phyloP scores from a whole-genome alignment of 345 rosid genomes.

The Eucalyptus viminalis region DNA sequence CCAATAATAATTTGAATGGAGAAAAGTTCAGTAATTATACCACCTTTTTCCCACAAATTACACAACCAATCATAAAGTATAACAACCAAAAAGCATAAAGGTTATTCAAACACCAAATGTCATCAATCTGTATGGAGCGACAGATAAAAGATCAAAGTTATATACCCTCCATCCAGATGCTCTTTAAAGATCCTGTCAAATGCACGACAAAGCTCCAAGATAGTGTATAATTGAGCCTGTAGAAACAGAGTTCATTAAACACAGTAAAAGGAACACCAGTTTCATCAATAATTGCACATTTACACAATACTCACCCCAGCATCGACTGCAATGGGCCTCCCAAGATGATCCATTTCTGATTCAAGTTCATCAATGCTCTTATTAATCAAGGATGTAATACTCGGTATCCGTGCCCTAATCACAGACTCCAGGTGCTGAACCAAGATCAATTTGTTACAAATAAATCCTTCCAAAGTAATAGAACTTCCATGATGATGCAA shows the following conservation, averaged over 20 bases:
- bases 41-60: neutral
- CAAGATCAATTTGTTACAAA: neutral
- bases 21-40: neutral
- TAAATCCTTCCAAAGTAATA: neutral
- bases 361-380: constrained; percentile 87
- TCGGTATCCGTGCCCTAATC: constrained; percentile 78
- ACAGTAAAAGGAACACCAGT: neutral
- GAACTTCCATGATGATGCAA: neutral
- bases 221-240: constrained; percentile 74
- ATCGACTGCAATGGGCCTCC: constrained; percentile 82
- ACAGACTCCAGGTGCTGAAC: constrained; percentile 85
- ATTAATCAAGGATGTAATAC: constrained; percentile 77
- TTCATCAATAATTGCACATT: neutral
- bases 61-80: neutral
- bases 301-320: constrained; percentile 62
- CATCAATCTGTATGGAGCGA: neutral
- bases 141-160: neutral
- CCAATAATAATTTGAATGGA: neutral
- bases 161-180: constrained; percentile 93
- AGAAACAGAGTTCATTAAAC: neutral
- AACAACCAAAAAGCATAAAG: neutral
- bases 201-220: constrained; percentile 78
- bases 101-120: neutral
- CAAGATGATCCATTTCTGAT: constrained; percentile 78
- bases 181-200: constrained; percentile 89